These are phyloP conservation scores for Ajuga reptans DNA, from an alignment of 305 asterid species.

Conservation along the genomic window DNA sequence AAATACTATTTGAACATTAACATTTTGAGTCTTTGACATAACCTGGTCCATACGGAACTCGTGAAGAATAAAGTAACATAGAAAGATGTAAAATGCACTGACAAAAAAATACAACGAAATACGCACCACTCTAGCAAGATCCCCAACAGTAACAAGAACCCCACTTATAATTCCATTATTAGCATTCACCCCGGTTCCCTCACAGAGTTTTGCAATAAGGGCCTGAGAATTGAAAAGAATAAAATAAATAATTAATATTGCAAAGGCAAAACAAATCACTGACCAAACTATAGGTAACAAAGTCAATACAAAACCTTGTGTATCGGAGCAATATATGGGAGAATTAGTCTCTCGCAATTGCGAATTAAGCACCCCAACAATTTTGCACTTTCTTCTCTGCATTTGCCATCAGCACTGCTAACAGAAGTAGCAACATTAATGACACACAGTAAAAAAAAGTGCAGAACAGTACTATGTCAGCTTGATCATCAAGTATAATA, in stretches of 20 bases:
- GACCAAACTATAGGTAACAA: not conserved
- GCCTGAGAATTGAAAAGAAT: constrained; percentile 45
- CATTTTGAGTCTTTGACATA: not conserved
- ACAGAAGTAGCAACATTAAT: constrained; percentile 34
- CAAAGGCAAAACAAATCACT: constrained; percentile 15
- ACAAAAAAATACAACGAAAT: constrained; percentile 18
- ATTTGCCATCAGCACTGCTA: constrained; percentile 91
- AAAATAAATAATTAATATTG: not conserved
- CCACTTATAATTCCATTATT: constrained; percentile 94
- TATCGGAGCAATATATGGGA: constrained; percentile 89
- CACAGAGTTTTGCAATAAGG: constrained; percentile 73
- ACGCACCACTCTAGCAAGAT: constrained; percentile 98
- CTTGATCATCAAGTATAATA: constrained; percentile 7
- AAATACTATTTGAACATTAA: constrained; percentile 1
- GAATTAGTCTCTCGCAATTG: constrained; percentile 85
- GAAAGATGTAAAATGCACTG: not conserved
- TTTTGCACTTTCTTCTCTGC: constrained; percentile 98
- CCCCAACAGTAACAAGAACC: constrained; percentile 95
- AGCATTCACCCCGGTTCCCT: constrained; percentile 86
- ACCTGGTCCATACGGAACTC: not conserved
- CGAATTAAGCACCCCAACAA: constrained; percentile 96
- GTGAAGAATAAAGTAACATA: constrained; percentile 14
- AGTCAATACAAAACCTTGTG: constrained; percentile 62
- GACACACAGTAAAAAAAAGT: constrained; percentile 7
- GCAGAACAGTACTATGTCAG: not conserved